A percentile compares a stretch with the other conserved stretches of the same genome.
phyloP scores from a whole-genome alignment of 768 basidiomycete genomes.

The Leccinum fibrillosum region DNA sequence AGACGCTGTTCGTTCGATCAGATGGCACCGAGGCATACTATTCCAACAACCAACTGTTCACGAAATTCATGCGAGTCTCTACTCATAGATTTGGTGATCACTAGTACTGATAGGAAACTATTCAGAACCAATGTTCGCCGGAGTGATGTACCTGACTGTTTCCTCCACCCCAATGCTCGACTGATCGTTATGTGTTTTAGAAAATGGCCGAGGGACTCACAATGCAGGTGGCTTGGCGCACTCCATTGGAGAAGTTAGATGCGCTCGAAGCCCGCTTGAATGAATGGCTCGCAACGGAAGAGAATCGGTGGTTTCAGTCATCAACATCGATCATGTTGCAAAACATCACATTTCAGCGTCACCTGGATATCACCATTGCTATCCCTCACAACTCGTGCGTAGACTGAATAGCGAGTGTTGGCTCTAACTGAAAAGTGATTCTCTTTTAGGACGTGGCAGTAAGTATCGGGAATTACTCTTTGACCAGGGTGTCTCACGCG shows the following conservation, averaged over 20 bases:
- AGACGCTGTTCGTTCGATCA: conserved; percentile 67
- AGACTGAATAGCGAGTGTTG: not conserved
- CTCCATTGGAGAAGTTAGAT: conserved; percentile 69
- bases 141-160: conserved; percentile 48
- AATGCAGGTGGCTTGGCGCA: conserved; percentile 75
- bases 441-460: conserved; percentile 34
- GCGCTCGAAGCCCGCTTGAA: conserved; percentile 64
- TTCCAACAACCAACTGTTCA: conserved; percentile 74
- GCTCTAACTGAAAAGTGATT: conserved; percentile 2
- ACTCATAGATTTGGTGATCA: not conserved
- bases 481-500: conserved; percentile 3
- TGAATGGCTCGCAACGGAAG: conserved; percentile 74
- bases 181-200: conserved; percentile 28
- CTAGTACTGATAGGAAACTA: not conserved
- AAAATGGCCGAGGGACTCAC: conserved; percentile 67
- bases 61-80: conserved; percentile 62
- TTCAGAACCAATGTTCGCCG: conserved; percentile 67
- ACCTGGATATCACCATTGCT: conserved; percentile 65
- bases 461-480: conserved; percentile 11
- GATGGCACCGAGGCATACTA: conserved; percentile 82
- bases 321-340: conserved; percentile 62
- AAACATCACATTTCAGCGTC: conserved; percentile 61
- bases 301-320: conserved; percentile 76
- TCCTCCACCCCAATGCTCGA: not conserved
- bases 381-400: conserved; percentile 53